phyloP scores from a whole-genome alignment of 2,329 filamentous ascomycete genomes.

The Cladophialophora exuberans region DNA sequence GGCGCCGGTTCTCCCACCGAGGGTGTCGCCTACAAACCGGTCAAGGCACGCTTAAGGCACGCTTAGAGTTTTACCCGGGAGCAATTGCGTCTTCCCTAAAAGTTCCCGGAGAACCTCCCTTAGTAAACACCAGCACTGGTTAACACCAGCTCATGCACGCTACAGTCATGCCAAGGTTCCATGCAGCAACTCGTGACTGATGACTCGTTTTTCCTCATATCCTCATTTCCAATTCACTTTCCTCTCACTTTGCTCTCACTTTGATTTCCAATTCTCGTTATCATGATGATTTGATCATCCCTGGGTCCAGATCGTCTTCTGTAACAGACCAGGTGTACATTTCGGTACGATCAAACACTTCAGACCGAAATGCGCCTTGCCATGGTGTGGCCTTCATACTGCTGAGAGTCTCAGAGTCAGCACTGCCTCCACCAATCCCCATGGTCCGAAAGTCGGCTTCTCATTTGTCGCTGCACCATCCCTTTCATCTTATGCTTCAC shows the following conservation, averaged over 20 bases:
- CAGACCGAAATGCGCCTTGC: constrained; percentile 9
- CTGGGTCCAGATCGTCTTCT: neutral
- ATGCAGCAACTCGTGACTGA: neutral
- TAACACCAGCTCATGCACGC: neutral
- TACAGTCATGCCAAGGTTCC: constrained; percentile 12
- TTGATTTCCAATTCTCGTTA: too few relatives aligned
- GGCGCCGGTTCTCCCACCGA: too few relatives aligned
- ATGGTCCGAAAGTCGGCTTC: neutral
- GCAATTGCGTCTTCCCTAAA: too few relatives aligned
- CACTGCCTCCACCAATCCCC: constrained; percentile 14
- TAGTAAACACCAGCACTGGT: too few relatives aligned
- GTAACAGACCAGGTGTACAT: neutral
- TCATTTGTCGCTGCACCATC: constrained; percentile 4
- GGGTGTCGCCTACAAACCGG: too few relatives aligned
- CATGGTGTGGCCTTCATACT: constrained; percentile 7
- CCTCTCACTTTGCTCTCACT: too few relatives aligned
- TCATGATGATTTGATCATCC: too few relatives aligned
- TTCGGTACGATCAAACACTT: neutral
- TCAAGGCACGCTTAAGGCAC: too few relatives aligned
- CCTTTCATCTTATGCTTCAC: constrained; percentile 5
- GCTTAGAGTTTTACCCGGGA: too few relatives aligned
- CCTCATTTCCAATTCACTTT: too few relatives aligned
- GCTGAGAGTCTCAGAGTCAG: neutral
- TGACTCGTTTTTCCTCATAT: neutral
- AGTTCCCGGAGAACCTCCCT: too few relatives aligned